Evolutionary conservation across 805 yeast genomes (phyloP).

Genomic region (Teunomyces barrocoloradensis): DNA sequence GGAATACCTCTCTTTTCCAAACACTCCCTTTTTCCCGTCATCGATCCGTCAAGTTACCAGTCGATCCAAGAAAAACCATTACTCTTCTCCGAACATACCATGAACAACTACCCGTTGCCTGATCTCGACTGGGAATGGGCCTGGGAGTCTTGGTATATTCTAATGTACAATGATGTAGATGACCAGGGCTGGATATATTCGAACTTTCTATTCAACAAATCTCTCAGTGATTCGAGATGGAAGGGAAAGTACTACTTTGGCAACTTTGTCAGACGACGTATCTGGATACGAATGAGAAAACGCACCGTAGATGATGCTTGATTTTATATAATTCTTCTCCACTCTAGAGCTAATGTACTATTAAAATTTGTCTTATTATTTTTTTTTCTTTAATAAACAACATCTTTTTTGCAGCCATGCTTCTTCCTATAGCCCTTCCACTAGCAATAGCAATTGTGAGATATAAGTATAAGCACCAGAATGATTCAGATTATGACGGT

Average conservation of each 20-base stretch:
- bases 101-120: slow-evolving; percentile 47
- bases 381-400: background rate
- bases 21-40: slow-evolving; percentile 43
- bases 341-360: too few relatives aligned
- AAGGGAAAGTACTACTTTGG: slow-evolving; percentile 59
- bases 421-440: background rate
- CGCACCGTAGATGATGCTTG: background rate
- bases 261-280: slow-evolving; percentile 61
- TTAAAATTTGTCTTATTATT: background rate
- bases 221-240: slow-evolving; percentile 47
- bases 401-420: slow-evolving; percentile 1
- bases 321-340: too few relatives aligned
- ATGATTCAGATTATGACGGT: background rate
- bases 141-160: slow-evolving; percentile 72
- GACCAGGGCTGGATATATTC: slow-evolving; percentile 85
- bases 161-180: slow-evolving; percentile 70
- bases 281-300: slow-evolving; percentile 53
- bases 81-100: slow-evolving; percentile 16
- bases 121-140: slow-evolving; percentile 63
- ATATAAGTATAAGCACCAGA: background rate
- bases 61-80: slow-evolving; percentile 41
- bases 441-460: slow-evolving; percentile 5
- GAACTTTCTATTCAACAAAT: slow-evolving; percentile 42
- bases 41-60: slow-evolving; percentile 53
- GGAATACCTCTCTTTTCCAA: slow-evolving; percentile 51